Base-by-base conservation (phyloP, 495 filamentous ascomycete species). In the Hypoxylon perforatum region DNA sequence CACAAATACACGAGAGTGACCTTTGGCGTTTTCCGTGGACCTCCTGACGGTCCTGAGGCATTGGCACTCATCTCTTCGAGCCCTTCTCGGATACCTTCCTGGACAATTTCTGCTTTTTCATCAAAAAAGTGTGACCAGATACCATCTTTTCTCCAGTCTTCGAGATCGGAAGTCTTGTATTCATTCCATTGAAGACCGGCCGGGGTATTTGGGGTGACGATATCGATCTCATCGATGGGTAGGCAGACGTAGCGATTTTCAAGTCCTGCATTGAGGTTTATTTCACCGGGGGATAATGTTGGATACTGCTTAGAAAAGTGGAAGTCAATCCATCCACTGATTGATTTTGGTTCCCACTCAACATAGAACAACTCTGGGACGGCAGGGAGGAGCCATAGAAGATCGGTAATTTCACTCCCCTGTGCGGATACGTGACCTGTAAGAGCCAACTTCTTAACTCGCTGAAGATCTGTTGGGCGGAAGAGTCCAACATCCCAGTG, bases 401-500 rank as follows among this genome's bases (percentile, higher is more conserved):
- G 15, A 11, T 19, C 5, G 6, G 33, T 17, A 11, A 49, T 50
- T 0, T 38, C n/a, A 12, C 12, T n/a, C 38, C 3, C 15, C 38
- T n/a, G 17, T 41, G 12, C 17, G 12, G 38, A n/a, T 4, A 15
- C 1, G 38, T 15, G 30, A 11, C 30, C 30, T n/a, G 11, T n/a
- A 7, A 45, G 5, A 25, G 57, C 57, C 12, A 61, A 25, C 18
- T 18, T 61, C 25, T 44, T 45, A 5, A 61, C 47, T 17, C 48
- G 47, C 22, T 12, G 36, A 23, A 61, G 25, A 18, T 61, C 47
- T 12, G 28, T n/a, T 0, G 57, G 48, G 12, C 47, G 57, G 25
- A 61, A 61, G 28, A 61, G 38, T 1, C 39, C 48, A 17, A 52
- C 25, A 4, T 36, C 25, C 38, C 47, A 52, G 1, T 0, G 0